Evolutionary conservation across 139 green algal species (phyloP).

Genomic region (Chlamydomonas asymmetrica): DNA sequence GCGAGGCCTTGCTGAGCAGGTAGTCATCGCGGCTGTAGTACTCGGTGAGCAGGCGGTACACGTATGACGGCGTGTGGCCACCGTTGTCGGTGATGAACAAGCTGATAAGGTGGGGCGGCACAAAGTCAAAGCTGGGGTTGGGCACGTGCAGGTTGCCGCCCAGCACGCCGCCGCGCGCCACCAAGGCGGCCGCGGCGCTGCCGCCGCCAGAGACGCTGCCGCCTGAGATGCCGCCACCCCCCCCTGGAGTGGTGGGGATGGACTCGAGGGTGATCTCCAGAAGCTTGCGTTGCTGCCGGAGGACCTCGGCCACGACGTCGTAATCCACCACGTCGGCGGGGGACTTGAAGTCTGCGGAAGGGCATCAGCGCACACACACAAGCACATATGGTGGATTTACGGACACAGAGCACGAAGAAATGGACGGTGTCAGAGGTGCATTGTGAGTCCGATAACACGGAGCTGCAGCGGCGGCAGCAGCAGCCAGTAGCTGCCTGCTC

Average conservation of each 20-base stretch:
- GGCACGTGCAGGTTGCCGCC: conserved; percentile 71
- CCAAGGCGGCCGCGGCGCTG: neutral
- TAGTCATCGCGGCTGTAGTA: conserved; percentile 79
- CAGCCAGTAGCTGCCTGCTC: no score
- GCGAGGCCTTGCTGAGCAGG: conserved; percentile 26
- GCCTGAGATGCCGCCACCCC: neutral
- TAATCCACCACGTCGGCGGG: conserved; percentile 65
- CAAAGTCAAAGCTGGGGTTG: conserved; percentile 94
- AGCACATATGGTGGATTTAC: neutral
- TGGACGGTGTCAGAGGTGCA: no score
- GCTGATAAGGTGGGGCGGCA: conserved; percentile 89
- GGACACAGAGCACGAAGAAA: no score
- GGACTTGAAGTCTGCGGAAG: conserved; percentile 73
- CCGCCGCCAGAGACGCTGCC: neutral
- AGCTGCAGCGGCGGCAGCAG: no score
- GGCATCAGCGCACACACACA: conserved; percentile 7
- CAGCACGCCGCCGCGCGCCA: neutral
- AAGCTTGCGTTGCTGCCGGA: conserved; percentile 25
- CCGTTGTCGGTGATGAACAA: conserved; percentile 93
- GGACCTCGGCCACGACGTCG: conserved; percentile 59
- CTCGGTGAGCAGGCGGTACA: conserved; percentile 86
- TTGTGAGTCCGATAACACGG: no score
- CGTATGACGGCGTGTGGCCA: conserved; percentile 78
- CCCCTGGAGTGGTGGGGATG: neutral
- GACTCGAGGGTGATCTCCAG: neutral